phyloP scores from a whole-genome alignment of 1,139 yeast species.

The Petasospora fabianii region DNA sequence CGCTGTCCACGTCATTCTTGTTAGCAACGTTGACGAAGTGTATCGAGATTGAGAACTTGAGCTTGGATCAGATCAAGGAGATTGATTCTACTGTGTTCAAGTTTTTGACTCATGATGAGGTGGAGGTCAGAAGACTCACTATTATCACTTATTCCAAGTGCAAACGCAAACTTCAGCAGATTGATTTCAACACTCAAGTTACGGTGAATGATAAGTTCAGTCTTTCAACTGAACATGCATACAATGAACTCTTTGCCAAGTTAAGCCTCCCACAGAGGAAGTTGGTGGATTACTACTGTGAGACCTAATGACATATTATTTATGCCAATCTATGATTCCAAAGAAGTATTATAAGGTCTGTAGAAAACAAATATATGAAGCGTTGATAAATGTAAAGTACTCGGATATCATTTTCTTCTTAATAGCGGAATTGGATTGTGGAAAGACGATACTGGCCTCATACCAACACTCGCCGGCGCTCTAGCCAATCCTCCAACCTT shows the following conservation, averaged over 20 bases:
- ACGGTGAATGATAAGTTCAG: slow-evolving; percentile 6
- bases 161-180: slow-evolving; percentile 19
- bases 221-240: slow-evolving; percentile 20
- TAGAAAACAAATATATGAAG: too few species aligned
- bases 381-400: too few species aligned
- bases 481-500: slow-evolving; percentile 20
- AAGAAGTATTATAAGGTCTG: too few species aligned
- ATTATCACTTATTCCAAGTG: slow-evolving; percentile 40
- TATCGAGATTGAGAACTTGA: slow-evolving; percentile 18
- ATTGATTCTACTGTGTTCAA: slow-evolving; percentile 33
- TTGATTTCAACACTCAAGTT: slow-evolving; percentile 10
- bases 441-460: slow-evolving; percentile 22
- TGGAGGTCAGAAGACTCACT: slow-evolving; percentile 40
- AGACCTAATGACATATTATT: slow-evolving; percentile 11
- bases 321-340: too few species aligned
- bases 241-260: slow-evolving; percentile 29
- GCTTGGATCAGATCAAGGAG: slow-evolving; percentile 25
- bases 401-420: slow-evolving; percentile 8
- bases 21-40: slow-evolving; percentile 20
- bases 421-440: slow-evolving; percentile 9
- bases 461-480: slow-evolving; percentile 2
- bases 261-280: slow-evolving; percentile 36
- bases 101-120: slow-evolving; percentile 33
- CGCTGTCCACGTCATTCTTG: slow-evolving; percentile 16
- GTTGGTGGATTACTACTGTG: slow-evolving; percentile 37